Percentiles rank a stretch among this genome's conserved stretches.
Conservation (phyloP, 768 basidiomycete genomes). For the Cystobasidium ongulense region DNA sequence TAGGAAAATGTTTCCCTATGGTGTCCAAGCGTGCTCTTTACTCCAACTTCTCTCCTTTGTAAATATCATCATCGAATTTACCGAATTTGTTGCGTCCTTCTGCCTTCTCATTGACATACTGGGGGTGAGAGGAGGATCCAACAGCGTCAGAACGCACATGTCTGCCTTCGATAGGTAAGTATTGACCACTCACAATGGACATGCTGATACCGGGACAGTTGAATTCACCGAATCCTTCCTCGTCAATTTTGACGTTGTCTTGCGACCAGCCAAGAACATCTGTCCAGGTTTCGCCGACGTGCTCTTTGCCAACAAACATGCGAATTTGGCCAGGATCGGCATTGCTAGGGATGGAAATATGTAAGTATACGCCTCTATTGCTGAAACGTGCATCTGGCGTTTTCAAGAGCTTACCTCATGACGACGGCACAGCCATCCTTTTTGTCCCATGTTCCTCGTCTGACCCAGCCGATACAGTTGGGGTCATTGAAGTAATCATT, state of each 20-base stretch:
- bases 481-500: conserved; percentile 48
- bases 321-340: conserved; percentile 15
- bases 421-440: conserved; percentile 47
- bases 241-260: conserved; percentile 48
- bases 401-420: conserved; percentile 43
- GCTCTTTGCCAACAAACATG: conserved; percentile 41
- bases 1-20: not conserved
- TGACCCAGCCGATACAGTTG: conserved; percentile 48
- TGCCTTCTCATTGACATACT: conserved; percentile 47
- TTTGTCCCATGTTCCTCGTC: conserved; percentile 45
- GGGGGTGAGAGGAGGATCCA: not conserved
- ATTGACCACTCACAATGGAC: conserved; percentile 42
- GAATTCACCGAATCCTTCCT: conserved; percentile 51
- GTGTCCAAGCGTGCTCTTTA: not conserved
- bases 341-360: not conserved
- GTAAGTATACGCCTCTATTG: conserved; percentile 41
- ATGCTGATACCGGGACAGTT: conserved; percentile 46
- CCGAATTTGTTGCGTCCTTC: conserved; percentile 47
- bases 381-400: conserved; percentile 47
- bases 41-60: conserved; percentile 23
- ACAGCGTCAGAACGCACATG: too few species aligned
- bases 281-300: conserved; percentile 50
- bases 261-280: conserved; percentile 51
- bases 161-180: too few species aligned
- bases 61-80: conserved; percentile 38